phyloP scores from a whole-genome alignment of 768 basidiomycete species.

The Agaricus blazei region DNA sequence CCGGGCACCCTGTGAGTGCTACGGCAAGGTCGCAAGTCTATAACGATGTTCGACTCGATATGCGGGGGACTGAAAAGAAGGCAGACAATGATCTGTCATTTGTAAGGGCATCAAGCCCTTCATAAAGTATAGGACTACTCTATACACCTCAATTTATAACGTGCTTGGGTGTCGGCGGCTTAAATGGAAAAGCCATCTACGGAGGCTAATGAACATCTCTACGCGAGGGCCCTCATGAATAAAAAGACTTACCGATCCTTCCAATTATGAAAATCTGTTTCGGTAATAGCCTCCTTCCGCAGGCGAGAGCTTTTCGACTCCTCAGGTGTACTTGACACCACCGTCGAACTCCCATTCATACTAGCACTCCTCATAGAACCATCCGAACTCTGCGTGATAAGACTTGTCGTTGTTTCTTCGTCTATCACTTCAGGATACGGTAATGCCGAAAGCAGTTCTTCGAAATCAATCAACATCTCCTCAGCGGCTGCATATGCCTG shows the following conservation, averaged over 20 bases:
- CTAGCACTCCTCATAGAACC: not conserved
- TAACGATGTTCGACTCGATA: no score
- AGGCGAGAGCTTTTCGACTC: not conserved
- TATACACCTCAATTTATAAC: not conserved
- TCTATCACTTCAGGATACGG: slow-evolving; percentile 6
- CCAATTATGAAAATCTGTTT: slow-evolving; percentile 7
- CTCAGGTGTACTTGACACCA: slow-evolving; percentile 1
- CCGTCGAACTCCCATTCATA: not conserved
- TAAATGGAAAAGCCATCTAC: slow-evolving; percentile 8
- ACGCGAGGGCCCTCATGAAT: not conserved
- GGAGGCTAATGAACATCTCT: not conserved
- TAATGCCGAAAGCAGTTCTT: not conserved
- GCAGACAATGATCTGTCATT: not conserved
- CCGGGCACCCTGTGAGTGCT: no score
- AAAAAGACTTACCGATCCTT: slow-evolving; percentile 7
- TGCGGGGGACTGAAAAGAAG: not conserved
- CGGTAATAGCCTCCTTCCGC: slow-evolving; percentile 5
- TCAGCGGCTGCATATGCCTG: not conserved
- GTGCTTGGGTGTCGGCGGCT: slow-evolving; percentile 6
- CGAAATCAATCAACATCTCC: slow-evolving; percentile 1
- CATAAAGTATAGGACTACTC: not conserved
- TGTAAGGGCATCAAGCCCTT: not conserved
- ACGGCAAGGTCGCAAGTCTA: no score
- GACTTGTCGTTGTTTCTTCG: not conserved
- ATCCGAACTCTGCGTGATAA: not conserved